Evolutionary conservation across 2,329 filamentous ascomycete species (phyloP).

Genomic region (Colletotrichum camelliae): DNA sequence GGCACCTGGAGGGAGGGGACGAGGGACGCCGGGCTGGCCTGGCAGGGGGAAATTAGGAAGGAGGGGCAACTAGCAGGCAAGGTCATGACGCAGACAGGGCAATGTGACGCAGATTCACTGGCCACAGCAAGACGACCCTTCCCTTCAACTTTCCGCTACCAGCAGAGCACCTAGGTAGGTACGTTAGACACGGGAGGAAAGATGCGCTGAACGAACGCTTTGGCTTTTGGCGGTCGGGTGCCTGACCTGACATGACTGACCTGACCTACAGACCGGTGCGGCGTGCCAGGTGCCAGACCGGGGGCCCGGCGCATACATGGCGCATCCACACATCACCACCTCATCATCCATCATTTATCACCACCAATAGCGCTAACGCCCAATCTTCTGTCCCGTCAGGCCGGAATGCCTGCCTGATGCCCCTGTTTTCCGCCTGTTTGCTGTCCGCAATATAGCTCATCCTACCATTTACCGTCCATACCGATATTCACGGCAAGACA

Average conservation of each 20-base stretch:
- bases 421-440: neutral
- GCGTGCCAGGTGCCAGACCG: neutral
- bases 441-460: neutral
- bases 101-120: constrained; percentile 21
- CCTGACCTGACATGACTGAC: neutral
- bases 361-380: constrained; percentile 4
- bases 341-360: constrained; percentile 7
- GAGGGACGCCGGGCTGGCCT: constrained; percentile 2
- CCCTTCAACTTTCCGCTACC: neutral
- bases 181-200: neutral
- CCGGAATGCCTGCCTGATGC: constrained; percentile 3
- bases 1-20: constrained; percentile 25
- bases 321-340: constrained; percentile 16
- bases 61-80: constrained; percentile 20
- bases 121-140: neutral
- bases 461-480: neutral
- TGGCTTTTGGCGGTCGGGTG: neutral
- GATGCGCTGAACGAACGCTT: neutral
- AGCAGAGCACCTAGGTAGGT: neutral
- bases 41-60: constrained; percentile 23
- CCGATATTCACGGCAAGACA: neutral
- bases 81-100: constrained; percentile 21
- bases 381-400: neutral
- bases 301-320: neutral
- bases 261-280: neutral